Base-by-base conservation (phyloP, 805 yeast species). In the Priceomyces castillae region DNA sequence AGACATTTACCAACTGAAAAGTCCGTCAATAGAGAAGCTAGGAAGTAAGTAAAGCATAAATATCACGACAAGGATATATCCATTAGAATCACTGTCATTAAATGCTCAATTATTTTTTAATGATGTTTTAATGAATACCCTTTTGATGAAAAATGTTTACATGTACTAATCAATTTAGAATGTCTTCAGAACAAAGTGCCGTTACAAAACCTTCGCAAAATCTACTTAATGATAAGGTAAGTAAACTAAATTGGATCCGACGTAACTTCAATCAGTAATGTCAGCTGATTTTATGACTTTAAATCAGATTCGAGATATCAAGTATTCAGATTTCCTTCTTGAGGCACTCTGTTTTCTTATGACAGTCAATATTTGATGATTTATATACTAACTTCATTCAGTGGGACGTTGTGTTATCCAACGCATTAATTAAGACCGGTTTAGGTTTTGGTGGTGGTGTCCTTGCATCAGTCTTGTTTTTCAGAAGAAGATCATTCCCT, bases 371-470 rank as follows among this genome's bases (percentile, higher is more conserved):
- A 22, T 22, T n/a, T 10, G 25, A 28, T 28, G 7, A 28, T n/a
- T 18, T 5, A 37, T 23, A 11, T 34, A 47, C 43, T 38, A 58
- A 58, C 28, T 15, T 19, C 18, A 35, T 39, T 31, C 38, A 71
- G 67, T 94, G 99, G 99, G 99, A 94, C 67, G 86, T 90, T 52
- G 97, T 90, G 42, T 76, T 94, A 61, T 90, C 99, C 46, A 94
- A 94, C 73, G 82, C 95, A 49, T 74, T 94, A 51, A 96, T 94
- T 55, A 94, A 94, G 69, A 86, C 97, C 56, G 96, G 97, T 15
- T 77, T 94, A 51, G 99, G 99, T 40, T 84, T 94, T 54, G 98
- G 98, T 51, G 94, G 84, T 37, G 99, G 99, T 69, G 96, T 94
- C 26, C 78, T 92, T 46, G 86, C 95, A 36, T 88, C 97, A 7